Conservation (phyloP, 169 alveolate species). For the Cryptosporidium felis region DNA sequence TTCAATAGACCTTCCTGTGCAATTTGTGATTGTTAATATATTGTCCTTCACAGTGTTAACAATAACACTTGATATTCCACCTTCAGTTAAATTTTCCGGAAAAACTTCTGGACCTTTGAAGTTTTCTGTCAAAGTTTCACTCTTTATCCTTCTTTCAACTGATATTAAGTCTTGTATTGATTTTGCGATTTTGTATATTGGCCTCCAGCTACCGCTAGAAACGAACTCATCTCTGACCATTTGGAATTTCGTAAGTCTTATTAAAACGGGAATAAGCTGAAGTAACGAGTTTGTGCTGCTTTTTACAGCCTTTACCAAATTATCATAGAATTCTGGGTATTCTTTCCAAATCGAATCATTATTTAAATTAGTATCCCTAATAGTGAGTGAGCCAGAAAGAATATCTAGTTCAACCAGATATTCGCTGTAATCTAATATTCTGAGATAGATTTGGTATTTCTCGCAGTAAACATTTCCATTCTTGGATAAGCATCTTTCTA, state of each 20-base stretch:
- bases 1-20: neutral
- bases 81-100: too few species aligned
- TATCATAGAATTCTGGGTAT: constrained; percentile 34
- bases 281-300: neutral
- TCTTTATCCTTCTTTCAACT: neutral
- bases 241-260: constrained; percentile 47
- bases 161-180: constrained; percentile 11
- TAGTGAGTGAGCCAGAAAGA: constrained; percentile 35
- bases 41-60: constrained; percentile 21
- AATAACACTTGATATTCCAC: constrained; percentile 34
- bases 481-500: neutral
- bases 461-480: neutral
- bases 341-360: constrained; percentile 36
- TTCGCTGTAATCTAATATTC: constrained; percentile 4
- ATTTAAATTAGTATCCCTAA: neutral
- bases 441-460: neutral
- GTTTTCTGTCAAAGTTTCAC: neutral
- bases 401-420: constrained; percentile 28
- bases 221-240: neutral
- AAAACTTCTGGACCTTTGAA: too few species aligned
- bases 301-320: neutral
- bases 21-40: neutral
- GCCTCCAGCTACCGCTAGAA: constrained; percentile 6
- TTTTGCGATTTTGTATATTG: neutral
- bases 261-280: constrained; percentile 1